Evolutionary conservation across 1,139 yeast species (phyloP), one percentile per base, ranked within the genome.

Genomic region (Geotrichum australiense): DNA sequence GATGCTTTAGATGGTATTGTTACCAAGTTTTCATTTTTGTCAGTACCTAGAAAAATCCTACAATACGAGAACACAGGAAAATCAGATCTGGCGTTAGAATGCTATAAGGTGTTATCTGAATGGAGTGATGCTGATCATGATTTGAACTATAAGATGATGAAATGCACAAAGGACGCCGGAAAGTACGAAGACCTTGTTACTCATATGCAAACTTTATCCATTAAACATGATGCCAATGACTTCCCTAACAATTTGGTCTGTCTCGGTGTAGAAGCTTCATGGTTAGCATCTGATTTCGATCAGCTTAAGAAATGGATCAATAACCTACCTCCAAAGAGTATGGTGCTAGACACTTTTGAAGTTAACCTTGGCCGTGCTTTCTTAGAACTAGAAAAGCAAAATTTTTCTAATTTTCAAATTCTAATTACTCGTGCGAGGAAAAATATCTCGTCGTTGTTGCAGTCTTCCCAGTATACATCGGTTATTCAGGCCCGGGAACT

Each of bases 1-100:
- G 99, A 93, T 64, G 80, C 96, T 0, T 69, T 93, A 34, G 91
- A 85, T 58, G 99, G 98, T 15, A 76, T 86, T 3, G 65, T 91
- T 40, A 78, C 85, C 47, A 72, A 73, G 50, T 82, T 86, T 52
- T 77, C 95, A 0, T 73, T 81, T 0, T 76, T 77, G 37, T 76
- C 78, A 48, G 65, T 87, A 41, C 71, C 73, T 15, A 87, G 85
- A 45, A 85, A 85, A 56, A 71, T 89, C 27, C 67, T 78, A 5
- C 84, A 86, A 43, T 78, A 89, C 47, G 94, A 86, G 53, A 87
- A 83, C 50, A 81, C 85, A 44, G 91, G 86, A 37, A 80, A 80
- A 54, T 86, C 96, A 95, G 73, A 78, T 30, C 71, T 86, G 53
- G 95, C 96, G 0, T 83, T 84, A 49, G 91, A 84, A 49, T 86